Evolutionary conservation across 306 rosid species (phyloP).

Genomic region (Inga laurina): DNA sequence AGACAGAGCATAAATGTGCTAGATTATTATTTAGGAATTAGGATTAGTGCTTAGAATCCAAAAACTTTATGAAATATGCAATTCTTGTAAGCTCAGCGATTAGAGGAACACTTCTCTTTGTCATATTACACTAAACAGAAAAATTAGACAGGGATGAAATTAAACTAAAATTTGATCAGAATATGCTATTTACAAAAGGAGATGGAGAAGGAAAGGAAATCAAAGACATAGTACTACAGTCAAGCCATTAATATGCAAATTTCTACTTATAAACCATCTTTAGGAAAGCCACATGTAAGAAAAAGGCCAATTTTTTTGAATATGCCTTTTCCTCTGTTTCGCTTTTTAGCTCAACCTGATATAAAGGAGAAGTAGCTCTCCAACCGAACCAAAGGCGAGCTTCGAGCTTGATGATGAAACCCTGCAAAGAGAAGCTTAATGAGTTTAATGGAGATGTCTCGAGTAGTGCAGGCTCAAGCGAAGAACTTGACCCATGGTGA

Average conservation of each 20-base stretch:
- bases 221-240: neutral
- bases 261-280: neutral
- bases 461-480: too few relatives aligned
- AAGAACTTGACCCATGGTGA: too few relatives aligned
- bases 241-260: neutral
- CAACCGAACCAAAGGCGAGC: too few relatives aligned
- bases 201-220: neutral
- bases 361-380: too few relatives aligned
- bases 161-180: constrained; percentile 10
- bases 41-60: neutral
- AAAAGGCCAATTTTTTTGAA: too few relatives aligned
- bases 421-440: too few relatives aligned
- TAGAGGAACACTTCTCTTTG: neutral
- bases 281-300: too few relatives aligned
- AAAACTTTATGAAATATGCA: neutral
- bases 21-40: neutral
- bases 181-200: constrained; percentile 31
- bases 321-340: too few relatives aligned
- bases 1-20: neutral
- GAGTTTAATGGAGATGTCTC: too few relatives aligned
- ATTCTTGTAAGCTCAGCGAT: neutral
- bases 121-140: neutral
- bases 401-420: too few relatives aligned
- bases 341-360: too few relatives aligned
- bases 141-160: neutral